Evolutionary conservation across 192 early-diverging fungal species (phyloP).

Genomic region (Backusella tarrabulga): DNA sequence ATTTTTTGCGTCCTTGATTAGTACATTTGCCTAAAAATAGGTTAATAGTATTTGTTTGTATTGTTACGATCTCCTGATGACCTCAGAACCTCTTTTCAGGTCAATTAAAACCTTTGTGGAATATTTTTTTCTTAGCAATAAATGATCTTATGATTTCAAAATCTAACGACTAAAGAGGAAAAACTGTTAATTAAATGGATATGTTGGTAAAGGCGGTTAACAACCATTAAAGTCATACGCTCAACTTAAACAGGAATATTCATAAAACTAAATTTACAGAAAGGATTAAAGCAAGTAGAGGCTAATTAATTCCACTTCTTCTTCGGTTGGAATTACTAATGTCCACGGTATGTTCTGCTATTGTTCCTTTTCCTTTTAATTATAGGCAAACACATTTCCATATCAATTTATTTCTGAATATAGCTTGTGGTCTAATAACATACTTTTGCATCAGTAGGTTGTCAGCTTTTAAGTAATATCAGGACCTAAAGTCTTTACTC

Average conservation of each 20-base stretch:
- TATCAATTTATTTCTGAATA: neutral
- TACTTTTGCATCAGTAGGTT: neutral
- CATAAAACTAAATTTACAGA: neutral
- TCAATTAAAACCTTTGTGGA: neutral
- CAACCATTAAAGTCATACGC: neutral
- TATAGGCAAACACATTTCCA: neutral
- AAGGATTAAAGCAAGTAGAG: neutral
- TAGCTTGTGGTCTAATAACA: neutral
- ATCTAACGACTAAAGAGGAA: neutral
- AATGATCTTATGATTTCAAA: neutral
- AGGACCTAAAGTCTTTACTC: neutral
- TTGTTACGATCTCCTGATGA: neutral
- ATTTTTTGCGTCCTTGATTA: neutral
- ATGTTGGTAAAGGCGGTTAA: neutral
- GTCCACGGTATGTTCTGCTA: neutral
- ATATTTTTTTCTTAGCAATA: neutral
- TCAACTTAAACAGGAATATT: neutral
- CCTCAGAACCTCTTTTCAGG: neutral
- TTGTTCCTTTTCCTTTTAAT: neutral
- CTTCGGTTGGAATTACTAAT: neutral
- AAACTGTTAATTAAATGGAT: neutral
- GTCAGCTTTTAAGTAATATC: neutral
- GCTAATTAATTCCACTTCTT: neutral
- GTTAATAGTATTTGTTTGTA: neutral
- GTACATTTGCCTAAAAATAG: neutral